Evolutionary conservation across 805 yeast genomes (phyloP).

Genomic region (Yamadazyma paraphyllophila): DNA sequence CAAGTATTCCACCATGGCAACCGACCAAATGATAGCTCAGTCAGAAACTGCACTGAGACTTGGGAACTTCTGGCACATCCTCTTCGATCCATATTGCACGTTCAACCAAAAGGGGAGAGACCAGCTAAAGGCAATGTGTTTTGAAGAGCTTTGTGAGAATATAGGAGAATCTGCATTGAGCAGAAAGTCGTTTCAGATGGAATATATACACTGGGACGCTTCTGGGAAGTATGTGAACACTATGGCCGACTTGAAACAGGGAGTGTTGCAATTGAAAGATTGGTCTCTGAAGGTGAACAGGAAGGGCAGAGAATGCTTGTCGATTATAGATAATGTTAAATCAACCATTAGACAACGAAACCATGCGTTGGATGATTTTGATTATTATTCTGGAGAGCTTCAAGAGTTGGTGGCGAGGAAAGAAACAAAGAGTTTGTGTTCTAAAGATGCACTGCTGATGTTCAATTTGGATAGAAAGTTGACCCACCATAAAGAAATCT

Average conservation of each 20-base stretch:
- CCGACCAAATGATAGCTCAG: neutral
- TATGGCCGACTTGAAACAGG: neutral
- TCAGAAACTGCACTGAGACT: slow-evolving; percentile 1
- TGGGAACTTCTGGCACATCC: neutral
- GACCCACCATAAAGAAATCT: slow-evolving; percentile 21
- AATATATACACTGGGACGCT: slow-evolving; percentile 8
- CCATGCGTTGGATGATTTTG: slow-evolving; percentile 37
- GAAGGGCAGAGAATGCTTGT: slow-evolving; percentile 5
- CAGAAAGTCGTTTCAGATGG: neutral
- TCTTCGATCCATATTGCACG: slow-evolving; percentile 23
- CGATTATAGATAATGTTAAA: slow-evolving; percentile 9
- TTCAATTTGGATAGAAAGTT: slow-evolving; percentile 25
- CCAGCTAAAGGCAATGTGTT: slow-evolving; percentile 8
- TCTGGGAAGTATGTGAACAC: neutral
- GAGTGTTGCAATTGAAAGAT: neutral
- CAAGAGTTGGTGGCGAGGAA: slow-evolving; percentile 30
- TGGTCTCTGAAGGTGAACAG: neutral
- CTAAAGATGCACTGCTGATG: slow-evolving; percentile 28
- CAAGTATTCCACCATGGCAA: slow-evolving; percentile 14
- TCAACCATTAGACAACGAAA: slow-evolving; percentile 14
- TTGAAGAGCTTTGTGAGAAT: slow-evolving; percentile 7
- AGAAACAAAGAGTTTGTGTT: slow-evolving; percentile 33
- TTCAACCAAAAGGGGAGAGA: slow-evolving; percentile 10
- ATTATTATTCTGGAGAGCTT: slow-evolving; percentile 27
- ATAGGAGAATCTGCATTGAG: slow-evolving; percentile 1